Evolutionary conservation across 352 stramenopile species (phyloP).

Genomic region (Globisporangium emineosum): DNA sequence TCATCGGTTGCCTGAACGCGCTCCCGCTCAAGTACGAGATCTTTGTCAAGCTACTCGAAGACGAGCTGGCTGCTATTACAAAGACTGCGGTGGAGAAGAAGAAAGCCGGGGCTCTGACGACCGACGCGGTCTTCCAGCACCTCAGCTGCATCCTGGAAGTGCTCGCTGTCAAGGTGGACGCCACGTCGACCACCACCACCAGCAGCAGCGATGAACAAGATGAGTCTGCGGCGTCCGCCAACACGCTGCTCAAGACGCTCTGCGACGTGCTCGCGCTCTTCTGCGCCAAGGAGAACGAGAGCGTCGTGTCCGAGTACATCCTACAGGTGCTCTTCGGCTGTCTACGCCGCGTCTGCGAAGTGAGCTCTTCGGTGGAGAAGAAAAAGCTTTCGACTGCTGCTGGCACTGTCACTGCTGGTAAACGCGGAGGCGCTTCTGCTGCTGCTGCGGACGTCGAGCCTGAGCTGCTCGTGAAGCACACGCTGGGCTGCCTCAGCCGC

Average conservation of each 20-base stretch:
- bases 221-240: slow-evolving; percentile 27
- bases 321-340: slow-evolving; percentile 78
- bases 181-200: slow-evolving; percentile 7
- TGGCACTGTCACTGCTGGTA: neutral
- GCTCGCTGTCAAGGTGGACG: slow-evolving; percentile 65
- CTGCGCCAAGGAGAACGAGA: slow-evolving; percentile 46
- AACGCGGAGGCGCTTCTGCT: slow-evolving; percentile 13
- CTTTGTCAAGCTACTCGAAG: slow-evolving; percentile 49
- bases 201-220: slow-evolving; percentile 16
- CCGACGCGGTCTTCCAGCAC: slow-evolving; percentile 33
- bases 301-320: slow-evolving; percentile 74
- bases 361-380: slow-evolving; percentile 14
- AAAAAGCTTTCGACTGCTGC: slow-evolving; percentile 3
- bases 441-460: slow-evolving; percentile 33
- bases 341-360: slow-evolving; percentile 68
- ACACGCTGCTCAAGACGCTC: slow-evolving; percentile 47
- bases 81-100: slow-evolving; percentile 1
- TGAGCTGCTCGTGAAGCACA: slow-evolving; percentile 76
- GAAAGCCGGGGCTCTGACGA: slow-evolving; percentile 14
- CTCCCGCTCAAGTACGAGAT: slow-evolving; percentile 52
- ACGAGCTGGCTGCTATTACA: slow-evolving; percentile 27
- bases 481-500: slow-evolving; percentile 57
- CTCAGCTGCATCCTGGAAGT: slow-evolving; percentile 80
- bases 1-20: slow-evolving; percentile 49
- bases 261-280: slow-evolving; percentile 59